phyloP scores from a whole-genome alignment of 2,329 filamentous ascomycete genomes.

The Coniochaeta sp. region DNA sequence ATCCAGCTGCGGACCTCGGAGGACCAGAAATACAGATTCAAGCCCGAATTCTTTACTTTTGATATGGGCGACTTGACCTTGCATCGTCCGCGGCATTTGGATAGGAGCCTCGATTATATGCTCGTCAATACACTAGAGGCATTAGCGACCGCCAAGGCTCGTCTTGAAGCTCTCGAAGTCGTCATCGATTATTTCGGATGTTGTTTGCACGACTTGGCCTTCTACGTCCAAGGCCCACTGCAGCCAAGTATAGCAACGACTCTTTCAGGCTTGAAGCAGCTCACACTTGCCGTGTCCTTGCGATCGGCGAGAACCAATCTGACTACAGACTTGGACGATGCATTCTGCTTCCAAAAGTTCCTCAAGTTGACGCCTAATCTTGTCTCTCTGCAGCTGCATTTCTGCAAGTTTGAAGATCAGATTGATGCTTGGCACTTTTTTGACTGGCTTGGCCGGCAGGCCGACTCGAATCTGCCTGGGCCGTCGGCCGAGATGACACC shows the following conservation, averaged over 20 bases:
- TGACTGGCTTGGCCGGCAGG: neutral
- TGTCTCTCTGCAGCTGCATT: neutral
- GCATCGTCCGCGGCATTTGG: no score
- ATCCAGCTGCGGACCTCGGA: neutral
- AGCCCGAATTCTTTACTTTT: no score
- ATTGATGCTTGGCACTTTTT: neutral
- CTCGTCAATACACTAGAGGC: neutral
- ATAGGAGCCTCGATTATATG: neutral
- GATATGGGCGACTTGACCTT: neutral
- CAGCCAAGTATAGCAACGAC: neutral
- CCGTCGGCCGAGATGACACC: no score
- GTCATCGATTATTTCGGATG: neutral
- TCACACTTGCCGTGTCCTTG: neutral
- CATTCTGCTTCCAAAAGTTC: neutral
- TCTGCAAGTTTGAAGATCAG: neutral
- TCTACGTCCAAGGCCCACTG: neutral
- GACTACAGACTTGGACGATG: neutral
- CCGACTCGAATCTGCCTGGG: neutral
- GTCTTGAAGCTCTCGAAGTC: neutral
- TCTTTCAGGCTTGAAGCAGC: neutral
- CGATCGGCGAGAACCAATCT: neutral
- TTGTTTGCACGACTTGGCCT: neutral
- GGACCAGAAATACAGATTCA: neutral
- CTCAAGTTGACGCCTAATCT: neutral
- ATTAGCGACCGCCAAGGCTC: neutral